These are phyloP conservation scores for Malus hybrid DNA, from an alignment of 331 rosid genomes.

Conservation along the genomic window DNA sequence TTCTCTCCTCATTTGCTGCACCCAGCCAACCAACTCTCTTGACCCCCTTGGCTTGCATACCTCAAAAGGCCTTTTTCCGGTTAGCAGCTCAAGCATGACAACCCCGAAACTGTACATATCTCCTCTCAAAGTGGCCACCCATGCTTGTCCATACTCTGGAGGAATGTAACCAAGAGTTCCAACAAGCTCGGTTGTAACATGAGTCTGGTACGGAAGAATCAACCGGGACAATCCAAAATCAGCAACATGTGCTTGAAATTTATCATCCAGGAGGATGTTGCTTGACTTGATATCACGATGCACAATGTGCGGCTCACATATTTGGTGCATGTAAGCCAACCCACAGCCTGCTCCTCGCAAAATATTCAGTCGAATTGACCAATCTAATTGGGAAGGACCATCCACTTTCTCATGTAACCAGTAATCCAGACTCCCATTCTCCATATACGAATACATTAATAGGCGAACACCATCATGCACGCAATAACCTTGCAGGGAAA, in stretches of 20 bases:
- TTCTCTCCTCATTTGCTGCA: conserved; percentile 59
- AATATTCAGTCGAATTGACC: conserved; percentile 67
- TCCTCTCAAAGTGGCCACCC: conserved; percentile 88
- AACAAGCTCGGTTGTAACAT: conserved; percentile 87
- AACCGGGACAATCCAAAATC: conserved; percentile 74
- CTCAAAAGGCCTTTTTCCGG: conserved; percentile 75
- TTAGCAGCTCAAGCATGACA: conserved; percentile 75
- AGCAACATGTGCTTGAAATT: conserved; percentile 76
- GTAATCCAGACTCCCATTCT: conserved; percentile 36
- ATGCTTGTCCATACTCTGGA: conserved; percentile 83
- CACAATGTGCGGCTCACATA: conserved; percentile 78
- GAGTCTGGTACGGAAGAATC: conserved; percentile 78
- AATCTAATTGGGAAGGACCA: conserved; percentile 63
- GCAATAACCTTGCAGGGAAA: conserved; percentile 72
- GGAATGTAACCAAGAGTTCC: conserved; percentile 90
- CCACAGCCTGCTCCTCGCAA: conserved; percentile 58
- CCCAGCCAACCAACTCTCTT: conserved; percentile 72
- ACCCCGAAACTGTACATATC: conserved; percentile 86
- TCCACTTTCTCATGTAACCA: conserved; percentile 79
- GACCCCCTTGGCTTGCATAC: conserved; percentile 59
- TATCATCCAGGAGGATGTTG: conserved; percentile 68
- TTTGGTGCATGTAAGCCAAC: conserved; percentile 69
- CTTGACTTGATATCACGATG: conserved; percentile 89
- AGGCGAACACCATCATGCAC: conserved; percentile 63
- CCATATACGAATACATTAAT: conserved; percentile 44